A percentile compares a stretch with the other conserved stretches of the same genome.
Conservation (phyloP, 139 green algal genomes). For the Closterium sp. region DNA sequence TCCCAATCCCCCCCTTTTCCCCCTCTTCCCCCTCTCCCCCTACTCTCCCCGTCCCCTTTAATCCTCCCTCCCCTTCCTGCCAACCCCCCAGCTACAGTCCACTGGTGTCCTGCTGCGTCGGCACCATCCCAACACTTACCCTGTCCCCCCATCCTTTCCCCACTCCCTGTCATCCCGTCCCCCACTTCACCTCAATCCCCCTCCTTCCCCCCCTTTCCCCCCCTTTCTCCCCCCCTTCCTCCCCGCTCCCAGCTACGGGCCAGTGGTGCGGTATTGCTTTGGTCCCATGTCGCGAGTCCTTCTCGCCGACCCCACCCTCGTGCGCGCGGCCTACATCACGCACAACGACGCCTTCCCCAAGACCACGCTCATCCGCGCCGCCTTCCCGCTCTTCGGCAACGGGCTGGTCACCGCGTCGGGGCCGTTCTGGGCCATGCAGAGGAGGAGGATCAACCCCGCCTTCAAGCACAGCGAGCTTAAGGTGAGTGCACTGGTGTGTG, state of each 20-base stretch:
- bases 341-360: conserved; percentile 30
- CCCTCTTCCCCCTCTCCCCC: too few species aligned
- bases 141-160: too few species aligned
- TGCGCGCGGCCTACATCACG: conserved; percentile 7
- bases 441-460: conserved; percentile 17
- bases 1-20: too few species aligned
- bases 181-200: too few species aligned
- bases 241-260: background rate
- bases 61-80: too few species aligned
- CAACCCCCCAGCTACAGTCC: too few species aligned
- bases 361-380: background rate
- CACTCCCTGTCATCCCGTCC: too few species aligned
- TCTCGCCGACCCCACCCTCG: background rate
- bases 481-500: background rate
- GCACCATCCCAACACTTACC: too few species aligned
- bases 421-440: conserved; percentile 10
- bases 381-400: conserved; percentile 8
- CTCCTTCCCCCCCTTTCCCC: too few species aligned
- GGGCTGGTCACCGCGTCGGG: conserved; percentile 5
- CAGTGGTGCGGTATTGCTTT: conserved; percentile 3
- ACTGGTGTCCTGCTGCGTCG: too few species aligned
- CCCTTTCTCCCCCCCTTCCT: too few species aligned
- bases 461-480: conserved; percentile 32
- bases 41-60: too few species aligned
- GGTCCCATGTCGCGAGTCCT: conserved; percentile 2